A percentile compares a stretch with the other conserved stretches of the same genome.
phyloP scores from a whole-genome alignment of 192 early-diverging fungal species.

The Coemansia sp. region DNA sequence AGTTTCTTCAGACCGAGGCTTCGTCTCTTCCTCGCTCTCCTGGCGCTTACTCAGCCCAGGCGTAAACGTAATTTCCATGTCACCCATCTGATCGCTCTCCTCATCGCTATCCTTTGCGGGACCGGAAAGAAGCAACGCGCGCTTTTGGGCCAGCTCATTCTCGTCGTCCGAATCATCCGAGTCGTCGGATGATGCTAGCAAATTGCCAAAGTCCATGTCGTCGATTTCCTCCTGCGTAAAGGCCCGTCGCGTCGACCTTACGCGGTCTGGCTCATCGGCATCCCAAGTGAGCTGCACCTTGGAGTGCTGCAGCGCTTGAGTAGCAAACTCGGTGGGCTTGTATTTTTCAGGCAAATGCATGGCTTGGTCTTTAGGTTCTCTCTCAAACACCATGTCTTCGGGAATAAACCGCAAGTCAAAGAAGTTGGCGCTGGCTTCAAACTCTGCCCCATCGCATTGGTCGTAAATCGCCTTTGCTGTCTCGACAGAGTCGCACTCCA shows the following conservation, averaged over 20 bases:
- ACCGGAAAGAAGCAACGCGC: slow-evolving; percentile 33
- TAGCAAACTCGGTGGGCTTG: slow-evolving; percentile 68
- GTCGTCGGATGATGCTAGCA: slow-evolving; percentile 74
- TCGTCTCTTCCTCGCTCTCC: slow-evolving; percentile 53
- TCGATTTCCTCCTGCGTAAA: slow-evolving; percentile 88
- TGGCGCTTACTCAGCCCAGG: slow-evolving; percentile 72
- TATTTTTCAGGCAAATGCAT: slow-evolving; percentile 64
- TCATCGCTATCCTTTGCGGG: slow-evolving; percentile 37
- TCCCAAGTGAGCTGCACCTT: slow-evolving; percentile 97
- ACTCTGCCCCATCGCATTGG: slow-evolving; percentile 89
- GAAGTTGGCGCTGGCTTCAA: slow-evolving; percentile 85
- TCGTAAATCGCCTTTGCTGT: slow-evolving; percentile 79
- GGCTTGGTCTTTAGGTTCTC: slow-evolving; percentile 63
- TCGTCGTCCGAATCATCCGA: slow-evolving; percentile 57
- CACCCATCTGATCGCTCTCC: slow-evolving; percentile 56
- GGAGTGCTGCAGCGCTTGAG: slow-evolving; percentile 84
- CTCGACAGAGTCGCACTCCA: slow-evolving; percentile 82
- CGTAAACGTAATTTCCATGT: slow-evolving; percentile 95
- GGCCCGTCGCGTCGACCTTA: slow-evolving; percentile 71
- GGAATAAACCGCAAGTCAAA: slow-evolving; percentile 95
- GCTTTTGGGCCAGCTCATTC: slow-evolving; percentile 36
- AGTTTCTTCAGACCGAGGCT: slow-evolving; percentile 61
- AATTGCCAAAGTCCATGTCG: slow-evolving; percentile 87
- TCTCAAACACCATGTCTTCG: slow-evolving; percentile 83
- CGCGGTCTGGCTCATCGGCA: slow-evolving; percentile 83